Evolutionary conservation across 768 basidiomycete genomes (phyloP), one percentile per base, ranked within the genome.

Genomic region (Tephrocybe sp.): DNA sequence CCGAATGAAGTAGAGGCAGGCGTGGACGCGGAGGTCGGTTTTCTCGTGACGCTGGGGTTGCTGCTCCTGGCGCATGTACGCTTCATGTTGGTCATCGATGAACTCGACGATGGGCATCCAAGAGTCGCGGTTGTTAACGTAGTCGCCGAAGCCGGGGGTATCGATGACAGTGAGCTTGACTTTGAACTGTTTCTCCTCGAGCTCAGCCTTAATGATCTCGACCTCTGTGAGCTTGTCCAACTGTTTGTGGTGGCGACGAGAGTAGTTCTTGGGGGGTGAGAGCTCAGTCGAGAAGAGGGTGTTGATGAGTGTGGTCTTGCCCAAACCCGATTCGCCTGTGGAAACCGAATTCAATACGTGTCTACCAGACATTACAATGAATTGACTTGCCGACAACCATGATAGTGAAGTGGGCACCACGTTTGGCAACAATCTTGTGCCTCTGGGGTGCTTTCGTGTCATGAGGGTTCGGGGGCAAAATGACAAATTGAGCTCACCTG

Each of bases 141-240:
- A 98, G 88, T 99, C 97, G 32, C 97, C 97, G 57, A 98, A 99
- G 24, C 97, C 97, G 48, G 97, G 97, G 10, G 96, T 98, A 72
- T 99, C 97, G 58, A 99, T 96, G 67, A 98, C 97, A 15, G 90
- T 95, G 58, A 99, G 85, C 79, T 98, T 98, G 79, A 98, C 95
- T 72, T 94, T 96, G 85, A 98, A 98, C 67, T 93, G 90, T 68
- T 95, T 93, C 73, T 98, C 97, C 74, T 98, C 97, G 20, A 99
- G 84, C 74, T 98, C 96, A 12, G 96, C 97, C 78, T 99, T 99
- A 80, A 98, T 93, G 47, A 99, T 96, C 66, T 98, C 97, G 51
- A 97, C 89, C 74, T 98, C 96, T 20, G 96, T 98, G 43, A 98
- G 84, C 75, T 98, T 98, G 81, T 98, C 96, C 59, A 98, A 83